Percentiles rank a stretch among this genome's conserved stretches.
These are phyloP conservation scores for Polytolypa hystricis DNA, from an alignment of 2,329 filamentous ascomycete genomes.

Conservation along the genomic window DNA sequence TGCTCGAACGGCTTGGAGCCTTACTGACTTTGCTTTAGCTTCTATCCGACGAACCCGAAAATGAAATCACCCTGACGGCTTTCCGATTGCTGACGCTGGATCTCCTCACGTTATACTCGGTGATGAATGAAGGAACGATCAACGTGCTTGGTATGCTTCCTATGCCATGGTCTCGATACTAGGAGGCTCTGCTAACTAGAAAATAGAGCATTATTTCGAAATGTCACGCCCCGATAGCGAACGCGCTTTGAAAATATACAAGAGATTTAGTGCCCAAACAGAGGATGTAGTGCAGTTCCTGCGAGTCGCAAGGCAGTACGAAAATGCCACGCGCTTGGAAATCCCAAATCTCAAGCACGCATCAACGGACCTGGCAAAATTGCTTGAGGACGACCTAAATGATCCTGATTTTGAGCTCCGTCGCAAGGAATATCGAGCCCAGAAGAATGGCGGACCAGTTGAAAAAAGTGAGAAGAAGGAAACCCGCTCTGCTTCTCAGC, in stretches of 20 bases:
- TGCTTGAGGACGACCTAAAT: constrained; percentile 86
- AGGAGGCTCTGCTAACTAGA: constrained; percentile 4
- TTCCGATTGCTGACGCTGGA: constrained; percentile 88
- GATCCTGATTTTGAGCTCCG: constrained; percentile 94
- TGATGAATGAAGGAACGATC: constrained; percentile 94
- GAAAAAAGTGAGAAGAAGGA: constrained; percentile 23
- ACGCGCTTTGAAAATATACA: constrained; percentile 82
- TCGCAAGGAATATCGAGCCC: constrained; percentile 78
- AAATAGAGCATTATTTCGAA: constrained; percentile 85
- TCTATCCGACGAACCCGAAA: constrained; percentile 77
- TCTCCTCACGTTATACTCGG: constrained; percentile 78
- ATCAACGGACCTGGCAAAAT: constrained; percentile 76
- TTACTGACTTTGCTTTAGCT: constrained; percentile 44
- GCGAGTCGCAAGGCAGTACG: constrained; percentile 74
- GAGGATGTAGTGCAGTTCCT: constrained; percentile 88
- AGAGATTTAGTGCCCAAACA: constrained; percentile 81
- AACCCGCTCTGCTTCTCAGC: constrained; percentile 18
- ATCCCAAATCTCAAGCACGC: constrained; percentile 97
- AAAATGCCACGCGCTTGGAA: constrained; percentile 80
- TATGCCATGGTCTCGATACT: constrained; percentile 3
- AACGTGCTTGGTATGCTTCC: constrained; percentile 69
- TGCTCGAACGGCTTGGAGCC: constrained; percentile 1
- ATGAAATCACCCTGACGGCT: constrained; percentile 90
- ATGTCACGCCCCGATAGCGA: constrained; percentile 93
- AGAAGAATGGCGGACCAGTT: constrained; percentile 61